Conservation (phyloP, 2,329 filamentous ascomycete genomes). For the Fusarium cicatricum region DNA sequence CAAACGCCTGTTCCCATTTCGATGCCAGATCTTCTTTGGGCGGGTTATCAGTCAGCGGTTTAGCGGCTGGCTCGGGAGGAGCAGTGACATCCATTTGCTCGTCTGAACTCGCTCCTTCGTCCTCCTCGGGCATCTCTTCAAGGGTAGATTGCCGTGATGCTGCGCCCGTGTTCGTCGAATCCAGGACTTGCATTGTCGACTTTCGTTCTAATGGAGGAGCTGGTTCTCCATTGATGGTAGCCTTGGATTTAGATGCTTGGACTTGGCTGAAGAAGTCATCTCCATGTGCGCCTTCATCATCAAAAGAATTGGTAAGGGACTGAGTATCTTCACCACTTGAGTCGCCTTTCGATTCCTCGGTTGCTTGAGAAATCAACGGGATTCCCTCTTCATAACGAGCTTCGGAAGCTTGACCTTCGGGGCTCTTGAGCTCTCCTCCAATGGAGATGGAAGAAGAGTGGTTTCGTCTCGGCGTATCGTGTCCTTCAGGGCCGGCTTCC, state of each 20-base stretch:
- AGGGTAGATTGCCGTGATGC: conserved; percentile 43
- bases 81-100: not conserved
- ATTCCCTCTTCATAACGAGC: conserved; percentile 75
- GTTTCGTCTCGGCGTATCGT: conserved; percentile 26
- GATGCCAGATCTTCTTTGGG: conserved; percentile 73
- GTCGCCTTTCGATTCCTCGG: conserved; percentile 6
- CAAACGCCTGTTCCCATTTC: conserved; percentile 85
- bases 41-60: conserved; percentile 31
- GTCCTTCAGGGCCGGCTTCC: conserved; percentile 19
- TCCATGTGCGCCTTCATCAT: conserved; percentile 59
- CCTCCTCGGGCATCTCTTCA: conserved; percentile 43
- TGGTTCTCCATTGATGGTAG: conserved; percentile 16
- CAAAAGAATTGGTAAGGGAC: conserved; percentile 48
- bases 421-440: conserved; percentile 54
- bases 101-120: conserved; percentile 32
- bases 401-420: conserved; percentile 56
- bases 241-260: conserved; percentile 44
- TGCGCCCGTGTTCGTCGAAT: conserved; percentile 53
- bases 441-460: conserved; percentile 48
- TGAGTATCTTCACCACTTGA: conserved; percentile 32
- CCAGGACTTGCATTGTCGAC: conserved; percentile 73
- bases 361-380: conserved; percentile 62
- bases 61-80: conserved; percentile 35
- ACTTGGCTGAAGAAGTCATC: conserved; percentile 71
- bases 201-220: conserved; percentile 65